A percentile compares a stretch with the other conserved stretches of the same genome.
phyloP scores from a whole-genome alignment of 805 yeast species.

The Candida chilensis region DNA sequence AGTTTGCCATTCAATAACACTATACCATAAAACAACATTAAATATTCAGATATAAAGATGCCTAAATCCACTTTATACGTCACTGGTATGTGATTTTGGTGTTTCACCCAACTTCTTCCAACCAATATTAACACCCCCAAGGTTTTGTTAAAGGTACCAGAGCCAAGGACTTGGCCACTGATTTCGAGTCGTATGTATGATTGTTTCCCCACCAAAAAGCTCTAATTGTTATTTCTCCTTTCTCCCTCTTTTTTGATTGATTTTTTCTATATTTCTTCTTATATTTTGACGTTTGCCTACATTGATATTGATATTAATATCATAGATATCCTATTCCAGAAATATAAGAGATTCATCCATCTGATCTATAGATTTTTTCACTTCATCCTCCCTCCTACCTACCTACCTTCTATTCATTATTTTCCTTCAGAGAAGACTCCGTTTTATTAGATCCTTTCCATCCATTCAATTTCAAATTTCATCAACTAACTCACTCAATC shows the following conservation, averaged over 20 bases:
- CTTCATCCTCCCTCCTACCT: not conserved
- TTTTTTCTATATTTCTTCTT: constrained; percentile 2
- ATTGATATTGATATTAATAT: not conserved
- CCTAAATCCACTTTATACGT: constrained; percentile 43
- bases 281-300: not conserved
- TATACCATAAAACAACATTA: too few relatives aligned
- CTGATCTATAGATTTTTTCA: not conserved
- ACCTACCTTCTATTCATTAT: too few relatives aligned
- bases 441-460: too few relatives aligned
- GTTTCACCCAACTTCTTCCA: not conserved
- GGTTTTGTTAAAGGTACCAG: constrained; percentile 42
- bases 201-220: too few relatives aligned
- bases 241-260: constrained; percentile 2
- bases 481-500: too few relatives aligned
- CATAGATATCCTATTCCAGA: too few relatives aligned
- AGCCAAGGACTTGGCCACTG: constrained; percentile 51
- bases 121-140: constrained; percentile 3
- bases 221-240: constrained; percentile 2
- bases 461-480: too few relatives aligned
- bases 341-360: too few relatives aligned
- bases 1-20: too few relatives aligned
- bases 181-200: constrained; percentile 50
- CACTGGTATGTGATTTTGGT: constrained; percentile 23
- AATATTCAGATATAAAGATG: constrained; percentile 18
- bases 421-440: too few relatives aligned